Conservation (phyloP, 2,329 filamentous ascomycete species). For the Colletotrichum navitas region DNA sequence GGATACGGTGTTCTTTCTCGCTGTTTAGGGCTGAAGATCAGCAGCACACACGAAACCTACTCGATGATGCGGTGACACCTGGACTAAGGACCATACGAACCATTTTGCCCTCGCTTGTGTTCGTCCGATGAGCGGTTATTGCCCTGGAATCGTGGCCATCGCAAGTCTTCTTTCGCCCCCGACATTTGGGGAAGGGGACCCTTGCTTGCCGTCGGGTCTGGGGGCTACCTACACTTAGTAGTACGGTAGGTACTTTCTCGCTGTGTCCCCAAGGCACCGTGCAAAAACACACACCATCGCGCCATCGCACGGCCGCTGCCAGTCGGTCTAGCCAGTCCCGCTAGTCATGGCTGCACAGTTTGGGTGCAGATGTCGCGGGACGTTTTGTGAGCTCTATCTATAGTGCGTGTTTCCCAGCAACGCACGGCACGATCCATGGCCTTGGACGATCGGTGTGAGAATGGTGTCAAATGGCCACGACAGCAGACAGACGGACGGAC, state of each 20-base stretch:
- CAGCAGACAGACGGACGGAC: not conserved
- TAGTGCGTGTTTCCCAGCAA: constrained; percentile 39
- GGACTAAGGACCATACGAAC: not conserved
- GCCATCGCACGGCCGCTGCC: constrained; percentile 18
- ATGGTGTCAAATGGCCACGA: not conserved
- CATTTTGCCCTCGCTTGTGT: constrained; percentile 6
- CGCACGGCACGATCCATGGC: constrained; percentile 14
- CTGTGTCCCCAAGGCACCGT: constrained; percentile 7
- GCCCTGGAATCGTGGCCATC: constrained; percentile 17
- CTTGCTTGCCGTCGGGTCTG: not conserved
- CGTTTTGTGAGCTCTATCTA: constrained; percentile 27
- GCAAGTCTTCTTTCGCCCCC: not conserved
- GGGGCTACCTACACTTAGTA: no score
- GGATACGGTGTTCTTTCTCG: constrained; percentile 25
- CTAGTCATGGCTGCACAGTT: constrained; percentile 35
- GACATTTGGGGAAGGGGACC: not conserved
- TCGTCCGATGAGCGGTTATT: constrained; percentile 30
- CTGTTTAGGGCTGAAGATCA: constrained; percentile 1
- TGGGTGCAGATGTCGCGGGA: constrained; percentile 24
- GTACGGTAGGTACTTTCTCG: not conserved
- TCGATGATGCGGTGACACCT: not conserved
- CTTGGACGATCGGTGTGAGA: constrained; percentile 9
- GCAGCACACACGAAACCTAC: constrained; percentile 15
- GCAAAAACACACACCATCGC: not conserved
- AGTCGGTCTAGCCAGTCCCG: not conserved